Conservation (phyloP, 345 rosid genomes). For the Tarenaya hassleriana region DNA sequence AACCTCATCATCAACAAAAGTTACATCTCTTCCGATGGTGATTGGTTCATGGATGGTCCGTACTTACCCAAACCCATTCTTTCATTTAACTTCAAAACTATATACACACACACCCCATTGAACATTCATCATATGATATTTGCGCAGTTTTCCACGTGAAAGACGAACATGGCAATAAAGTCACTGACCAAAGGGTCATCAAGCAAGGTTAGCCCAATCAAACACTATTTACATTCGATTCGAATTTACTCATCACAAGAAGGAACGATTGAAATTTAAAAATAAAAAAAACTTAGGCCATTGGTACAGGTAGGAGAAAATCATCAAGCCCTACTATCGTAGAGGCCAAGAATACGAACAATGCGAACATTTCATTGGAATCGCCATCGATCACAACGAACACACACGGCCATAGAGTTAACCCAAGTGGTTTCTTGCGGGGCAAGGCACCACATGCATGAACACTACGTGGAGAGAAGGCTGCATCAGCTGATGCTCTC, state of each 20-base stretch:
- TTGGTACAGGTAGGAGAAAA: no score
- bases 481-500: slow-evolving; percentile 68
- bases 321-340: no score
- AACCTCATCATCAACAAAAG: slow-evolving; percentile 54
- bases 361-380: no score
- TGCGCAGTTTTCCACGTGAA: slow-evolving; percentile 70
- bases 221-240: no score
- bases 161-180: slow-evolving; percentile 65
- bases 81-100: neutral
- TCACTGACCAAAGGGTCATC: slow-evolving; percentile 46
- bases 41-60: slow-evolving; percentile 84
- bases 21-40: slow-evolving; percentile 72
- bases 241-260: no score
- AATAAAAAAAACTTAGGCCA: no score
- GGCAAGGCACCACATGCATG: slow-evolving; percentile 35
- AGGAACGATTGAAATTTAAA: no score
- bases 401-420: slow-evolving; percentile 86
- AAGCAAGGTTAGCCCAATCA: slow-evolving; percentile 43
- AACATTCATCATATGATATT: neutral
- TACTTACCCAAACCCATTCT: neutral
- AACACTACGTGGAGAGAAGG: slow-evolving; percentile 52
- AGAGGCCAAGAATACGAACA: no score
- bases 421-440: slow-evolving; percentile 38
- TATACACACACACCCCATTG: no score
- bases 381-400: no score